Conservation (phyloP, 2,329 filamentous ascomycete genomes). For the Phaeosphaeriaceae sp. region DNA sequence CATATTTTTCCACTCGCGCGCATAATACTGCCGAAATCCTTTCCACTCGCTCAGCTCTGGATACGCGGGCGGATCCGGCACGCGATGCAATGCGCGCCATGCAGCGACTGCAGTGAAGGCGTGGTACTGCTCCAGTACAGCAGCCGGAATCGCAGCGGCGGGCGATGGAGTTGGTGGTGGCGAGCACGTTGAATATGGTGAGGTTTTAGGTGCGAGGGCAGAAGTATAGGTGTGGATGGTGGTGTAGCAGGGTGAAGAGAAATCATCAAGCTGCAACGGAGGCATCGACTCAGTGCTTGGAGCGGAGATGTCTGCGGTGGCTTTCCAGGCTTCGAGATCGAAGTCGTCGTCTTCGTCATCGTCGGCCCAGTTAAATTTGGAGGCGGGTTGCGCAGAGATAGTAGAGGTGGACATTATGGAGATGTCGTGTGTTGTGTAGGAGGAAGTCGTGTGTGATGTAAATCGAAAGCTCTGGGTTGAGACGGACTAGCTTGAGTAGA, state of each 20-base stretch:
- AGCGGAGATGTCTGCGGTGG: slow-evolving; percentile 19
- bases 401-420: not conserved
- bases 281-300: slow-evolving; percentile 10
- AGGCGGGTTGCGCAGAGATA: not conserved
- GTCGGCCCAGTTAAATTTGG: slow-evolving; percentile 26
- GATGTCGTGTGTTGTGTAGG: not conserved
- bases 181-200: not conserved
- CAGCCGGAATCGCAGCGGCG: not conserved
- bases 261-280: slow-evolving; percentile 9
- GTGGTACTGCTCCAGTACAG: no score
- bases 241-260: not conserved
- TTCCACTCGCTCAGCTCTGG: not conserved
- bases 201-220: not conserved
- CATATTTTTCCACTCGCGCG: not conserved
- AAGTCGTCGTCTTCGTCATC: slow-evolving; percentile 35
- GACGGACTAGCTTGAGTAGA: not conserved
- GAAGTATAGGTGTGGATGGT: not conserved
- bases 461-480: not conserved
- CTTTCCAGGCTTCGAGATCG: slow-evolving; percentile 17
- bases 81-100: not conserved
- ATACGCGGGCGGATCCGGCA: not conserved
- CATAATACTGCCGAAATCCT: not conserved
- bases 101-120: not conserved
- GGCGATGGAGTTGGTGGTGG: not conserved
- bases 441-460: not conserved